Evolutionary conservation across 768 basidiomycete species (phyloP).

Genomic region (Cubamyces sp.): DNA sequence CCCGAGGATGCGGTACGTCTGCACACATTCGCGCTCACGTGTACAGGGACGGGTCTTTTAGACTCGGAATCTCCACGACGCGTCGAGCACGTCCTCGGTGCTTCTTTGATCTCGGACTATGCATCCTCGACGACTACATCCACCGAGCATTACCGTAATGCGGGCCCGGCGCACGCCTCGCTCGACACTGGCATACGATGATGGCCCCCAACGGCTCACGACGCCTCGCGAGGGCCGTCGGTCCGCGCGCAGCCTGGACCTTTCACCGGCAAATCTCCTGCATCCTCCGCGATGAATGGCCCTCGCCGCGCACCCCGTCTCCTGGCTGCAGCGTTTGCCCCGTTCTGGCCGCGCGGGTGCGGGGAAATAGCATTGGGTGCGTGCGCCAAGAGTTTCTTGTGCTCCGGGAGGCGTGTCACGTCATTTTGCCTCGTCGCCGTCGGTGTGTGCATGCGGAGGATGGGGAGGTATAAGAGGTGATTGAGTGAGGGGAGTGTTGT

Average conservation of each 20-base stretch:
- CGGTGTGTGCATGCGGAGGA: not conserved
- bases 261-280: slow-evolving; percentile 22
- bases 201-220: no score
- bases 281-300: slow-evolving; percentile 16
- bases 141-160: not conserved
- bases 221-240: no score
- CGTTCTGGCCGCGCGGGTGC: not conserved
- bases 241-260: not conserved
- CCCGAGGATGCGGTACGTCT: not conserved
- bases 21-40: slow-evolving; percentile 6
- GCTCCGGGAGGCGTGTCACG: not conserved
- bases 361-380: slow-evolving; percentile 13
- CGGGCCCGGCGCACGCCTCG: not conserved
- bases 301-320: not conserved
- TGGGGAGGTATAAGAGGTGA: not conserved
- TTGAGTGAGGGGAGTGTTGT: no score
- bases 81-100: slow-evolving; percentile 1
- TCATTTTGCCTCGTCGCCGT: not conserved
- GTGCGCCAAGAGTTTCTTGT: slow-evolving; percentile 1
- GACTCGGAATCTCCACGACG: not conserved
- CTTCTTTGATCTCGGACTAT: slow-evolving; percentile 8
- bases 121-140: not conserved
- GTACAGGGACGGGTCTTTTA: slow-evolving; percentile 6
- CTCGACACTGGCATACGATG: not conserved
- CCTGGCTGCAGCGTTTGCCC: not conserved